A percentile compares a stretch with the other conserved stretches of the same genome.
Conservation (phyloP, 2,329 filamentous ascomycete genomes). For the Westerdykella sp. region DNA sequence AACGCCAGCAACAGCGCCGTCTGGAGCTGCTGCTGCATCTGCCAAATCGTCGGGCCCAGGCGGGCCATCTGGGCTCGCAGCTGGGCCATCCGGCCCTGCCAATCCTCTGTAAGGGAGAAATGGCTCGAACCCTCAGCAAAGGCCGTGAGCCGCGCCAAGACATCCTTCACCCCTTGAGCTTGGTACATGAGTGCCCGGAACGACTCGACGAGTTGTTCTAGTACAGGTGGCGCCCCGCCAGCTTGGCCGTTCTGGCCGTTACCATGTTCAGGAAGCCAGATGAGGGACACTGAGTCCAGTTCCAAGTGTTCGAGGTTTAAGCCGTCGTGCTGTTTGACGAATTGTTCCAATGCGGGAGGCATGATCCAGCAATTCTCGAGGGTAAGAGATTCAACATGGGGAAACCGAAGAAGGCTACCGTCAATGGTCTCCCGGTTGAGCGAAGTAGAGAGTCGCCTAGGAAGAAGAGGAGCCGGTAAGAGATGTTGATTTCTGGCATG, state of each 20-base stretch:
- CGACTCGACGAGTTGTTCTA: neutral
- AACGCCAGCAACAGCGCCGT: too few relatives aligned
- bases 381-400: slow-evolving; percentile 53
- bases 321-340: slow-evolving; percentile 46
- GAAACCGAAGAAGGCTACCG: slow-evolving; percentile 46
- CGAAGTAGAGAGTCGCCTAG: slow-evolving; percentile 10
- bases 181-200: too few relatives aligned
- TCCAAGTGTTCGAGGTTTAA: slow-evolving; percentile 49
- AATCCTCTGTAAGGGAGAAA: too few relatives aligned
- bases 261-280: slow-evolving; percentile 28
- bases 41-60: too few relatives aligned
- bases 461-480: slow-evolving; percentile 54
- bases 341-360: slow-evolving; percentile 51
- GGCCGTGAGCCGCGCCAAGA: too few relatives aligned
- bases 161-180: too few relatives aligned
- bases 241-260: neutral
- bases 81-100: too few relatives aligned
- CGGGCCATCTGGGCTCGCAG: too few relatives aligned
- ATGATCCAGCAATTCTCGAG: slow-evolving; percentile 65
- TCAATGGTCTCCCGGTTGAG: slow-evolving; percentile 10
- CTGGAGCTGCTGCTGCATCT: too few relatives aligned
- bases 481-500: slow-evolving; percentile 57
- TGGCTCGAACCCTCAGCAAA: too few relatives aligned
- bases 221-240: neutral
- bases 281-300: slow-evolving; percentile 61